These are phyloP conservation scores for Linum lewisii DNA, from an alignment of 345 rosid genomes.

Conservation along the genomic window DNA sequence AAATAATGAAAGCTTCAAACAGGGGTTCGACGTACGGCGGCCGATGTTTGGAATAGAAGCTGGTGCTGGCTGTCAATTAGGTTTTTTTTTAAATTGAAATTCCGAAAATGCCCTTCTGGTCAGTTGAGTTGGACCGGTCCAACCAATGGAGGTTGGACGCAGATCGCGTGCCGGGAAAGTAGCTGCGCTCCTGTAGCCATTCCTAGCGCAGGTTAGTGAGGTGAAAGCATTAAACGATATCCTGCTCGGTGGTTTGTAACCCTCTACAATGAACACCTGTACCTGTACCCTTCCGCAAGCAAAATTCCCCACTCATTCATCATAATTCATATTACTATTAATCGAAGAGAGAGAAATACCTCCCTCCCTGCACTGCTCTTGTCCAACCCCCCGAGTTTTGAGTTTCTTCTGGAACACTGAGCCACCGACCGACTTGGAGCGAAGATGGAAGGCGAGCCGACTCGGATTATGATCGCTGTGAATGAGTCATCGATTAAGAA, in stretches of 20 bases:
- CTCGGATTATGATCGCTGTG: constrained; percentile 75
- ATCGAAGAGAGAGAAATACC: neutral
- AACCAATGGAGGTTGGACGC: no score
- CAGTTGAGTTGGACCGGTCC: no score
- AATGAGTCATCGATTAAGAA: constrained; percentile 86
- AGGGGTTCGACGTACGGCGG: no score
- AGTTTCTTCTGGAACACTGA: neutral
- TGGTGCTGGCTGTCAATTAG: no score
- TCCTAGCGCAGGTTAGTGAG: no score
- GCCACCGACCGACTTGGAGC: neutral
- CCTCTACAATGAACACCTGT: neutral
- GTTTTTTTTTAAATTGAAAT: no score
- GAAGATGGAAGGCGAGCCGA: constrained; percentile 35
- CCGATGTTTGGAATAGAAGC: no score
- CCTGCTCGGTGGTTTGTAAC: neutral
- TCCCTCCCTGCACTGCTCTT: neutral
- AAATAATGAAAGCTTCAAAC: no score
- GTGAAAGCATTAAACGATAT: no score
- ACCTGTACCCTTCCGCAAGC: neutral
- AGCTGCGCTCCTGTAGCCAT: no score
- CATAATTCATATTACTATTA: neutral
- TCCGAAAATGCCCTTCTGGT: no score
- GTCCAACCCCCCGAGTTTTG: neutral
- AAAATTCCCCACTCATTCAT: neutral
- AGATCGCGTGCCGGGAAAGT: no score